Evolutionary conservation across 23 red algal species (phyloP), one percentile per base, ranked within the genome.

Genomic region (Gracilaria vermiculophylla): DNA sequence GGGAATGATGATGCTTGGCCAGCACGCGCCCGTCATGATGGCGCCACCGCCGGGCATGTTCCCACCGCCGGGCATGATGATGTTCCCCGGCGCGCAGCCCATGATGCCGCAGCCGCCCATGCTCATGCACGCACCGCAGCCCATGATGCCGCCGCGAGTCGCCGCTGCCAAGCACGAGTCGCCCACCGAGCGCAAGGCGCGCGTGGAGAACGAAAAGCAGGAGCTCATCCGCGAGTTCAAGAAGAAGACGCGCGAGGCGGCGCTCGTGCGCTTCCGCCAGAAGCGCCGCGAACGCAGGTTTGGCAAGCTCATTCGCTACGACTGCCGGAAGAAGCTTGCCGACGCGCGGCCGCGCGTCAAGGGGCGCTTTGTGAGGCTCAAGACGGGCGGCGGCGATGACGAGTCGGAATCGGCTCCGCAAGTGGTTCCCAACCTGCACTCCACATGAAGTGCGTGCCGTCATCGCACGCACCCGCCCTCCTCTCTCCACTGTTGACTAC

Each of bases 181-280:
- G 5, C 25, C 53, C 1, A 44, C 28, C 13, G 90, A 93, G 81
- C 40, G 73, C 27, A 93, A 82, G 72, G 49, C 11, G 11, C 94
- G 94, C 21, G 66, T 84, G 33, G 85, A 90, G 55, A 61, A 77
- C 43, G 95, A 98, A 58, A 98, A 98, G 36, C 86, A 93, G 53
- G 79, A 85, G 34, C 86, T 92, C 9, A 89, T 84, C 25, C 57
- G 83, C 19, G 89, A 98, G 62, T 98, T 98, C 51, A 98, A 98
- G 85, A 92, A 98, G 74, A 98, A 91, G 57, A 94, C 92, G 0
- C 27, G 95, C 10, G 89, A 98, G 70, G 95, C 95, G 20, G 95
- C 95, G 5, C 73, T 98, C 0, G 84, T 98, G 9, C 89, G 95
- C 43, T 98, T 94, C 76, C 80, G 95, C 10, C 95, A 98, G 62